Base-by-base conservation (phyloP, 768 basidiomycete species). In the Auriscalpium orientale region DNA sequence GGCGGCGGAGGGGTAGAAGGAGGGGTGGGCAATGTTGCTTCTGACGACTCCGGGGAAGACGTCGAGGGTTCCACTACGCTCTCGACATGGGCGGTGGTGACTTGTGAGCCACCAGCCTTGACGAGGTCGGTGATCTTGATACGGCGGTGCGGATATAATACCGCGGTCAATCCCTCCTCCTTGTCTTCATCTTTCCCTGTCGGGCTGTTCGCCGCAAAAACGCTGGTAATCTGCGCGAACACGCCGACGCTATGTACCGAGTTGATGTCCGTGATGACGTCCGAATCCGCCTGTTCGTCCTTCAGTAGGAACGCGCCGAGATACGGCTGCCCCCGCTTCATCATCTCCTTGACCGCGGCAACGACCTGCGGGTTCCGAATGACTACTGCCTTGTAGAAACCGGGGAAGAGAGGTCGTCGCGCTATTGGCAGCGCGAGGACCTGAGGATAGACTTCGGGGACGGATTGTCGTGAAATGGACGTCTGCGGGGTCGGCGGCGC, bases 321-420 rank as follows among this genome's bases (percentile, higher is more conserved):
- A 70, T 99, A 98, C 0, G 95, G 94, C 68, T 98, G 95, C 0
- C 95, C 95, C 45, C 92, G 91, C 63, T 88, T 87, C 82, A 95
- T 91, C 84, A 95, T 91, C 67, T 97, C 94, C 72, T 93, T 91
- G 67, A 99, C 89, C 13, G 94, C 92, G 8, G 85, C 83, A 40
- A 98, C 93, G 35, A 99, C 95, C 0, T 83, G 79, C 0, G 92
- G 91, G 62, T 98, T 90, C 20, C 86, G 82, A 51, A 99, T 80
- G 56, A 98, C 93, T 50, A 98, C 95, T 2, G 95, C 95, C 69
- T 98, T 97, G 79, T 98, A 98, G 71, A 98, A 97, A 34, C 94
- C 93, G 4, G 95, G 95, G 74, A 98, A 98, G 47, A 98, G 84
- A 1, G 95, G 95, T 16, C 95, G 81, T 45, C 94, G 85, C 35